Conservation (phyloP, 2,329 filamentous ascomycete genomes). For the Fusarium sp. region DNA sequence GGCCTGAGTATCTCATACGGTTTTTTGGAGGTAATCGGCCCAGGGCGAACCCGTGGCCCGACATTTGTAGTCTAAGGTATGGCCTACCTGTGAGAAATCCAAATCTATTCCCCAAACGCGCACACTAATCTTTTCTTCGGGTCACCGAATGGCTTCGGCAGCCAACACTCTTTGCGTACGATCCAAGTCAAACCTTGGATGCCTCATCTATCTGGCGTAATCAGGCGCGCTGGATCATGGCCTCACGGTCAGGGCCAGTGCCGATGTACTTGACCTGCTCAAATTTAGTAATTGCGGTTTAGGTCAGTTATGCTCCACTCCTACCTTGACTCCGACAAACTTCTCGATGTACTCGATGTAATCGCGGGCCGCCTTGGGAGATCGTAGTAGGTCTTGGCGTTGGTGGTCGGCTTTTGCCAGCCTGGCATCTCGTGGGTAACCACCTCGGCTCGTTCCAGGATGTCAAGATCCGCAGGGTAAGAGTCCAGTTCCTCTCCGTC, state of each 20-base stretch:
- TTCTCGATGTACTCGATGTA: background rate
- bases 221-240: conserved; percentile 64
- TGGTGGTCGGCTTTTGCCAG: background rate
- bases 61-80: conserved; percentile 26
- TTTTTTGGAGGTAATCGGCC: too few species aligned
- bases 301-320: conserved; percentile 18
- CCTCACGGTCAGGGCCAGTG: conserved; percentile 73
- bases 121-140: conserved; percentile 11
- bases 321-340: background rate
- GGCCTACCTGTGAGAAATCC: conserved; percentile 14
- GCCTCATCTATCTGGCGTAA: conserved; percentile 15
- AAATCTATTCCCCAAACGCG: conserved; percentile 26
- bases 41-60: background rate
- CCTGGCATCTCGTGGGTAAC: conserved; percentile 60
- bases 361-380: background rate
- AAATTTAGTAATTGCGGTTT: conserved; percentile 34
- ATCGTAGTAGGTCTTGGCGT: background rate
- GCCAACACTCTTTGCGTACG: background rate
- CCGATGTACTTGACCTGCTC: conserved; percentile 70
- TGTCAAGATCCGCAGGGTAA: conserved; percentile 73
- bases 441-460: conserved; percentile 70
- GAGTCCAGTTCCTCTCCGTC: conserved; percentile 53
- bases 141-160: conserved; percentile 21
- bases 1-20: too few species aligned
- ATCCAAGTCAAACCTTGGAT: conserved; percentile 13